A percentile compares a stretch with the other conserved stretches of the same genome.
Conservation (phyloP, 495 filamentous ascomycete species). For the Poronia punctata region DNA sequence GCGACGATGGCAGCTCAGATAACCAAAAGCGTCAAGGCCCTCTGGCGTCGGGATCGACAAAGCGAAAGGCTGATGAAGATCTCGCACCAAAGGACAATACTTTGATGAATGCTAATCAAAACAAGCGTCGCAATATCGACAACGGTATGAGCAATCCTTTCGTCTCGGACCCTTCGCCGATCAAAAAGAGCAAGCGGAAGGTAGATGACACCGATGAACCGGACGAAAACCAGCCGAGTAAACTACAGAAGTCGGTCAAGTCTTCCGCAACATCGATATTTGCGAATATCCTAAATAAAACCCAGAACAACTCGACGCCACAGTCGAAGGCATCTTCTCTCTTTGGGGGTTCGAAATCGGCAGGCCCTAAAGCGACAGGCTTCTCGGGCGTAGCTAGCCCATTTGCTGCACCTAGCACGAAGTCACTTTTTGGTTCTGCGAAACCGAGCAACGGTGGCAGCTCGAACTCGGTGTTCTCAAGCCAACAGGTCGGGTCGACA, state of each 20-base stretch:
- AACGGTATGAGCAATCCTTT: conserved; percentile 16
- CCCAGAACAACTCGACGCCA: conserved; percentile 13
- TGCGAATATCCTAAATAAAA: conserved; percentile 39
- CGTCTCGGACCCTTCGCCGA: conserved; percentile 18
- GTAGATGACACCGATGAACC: conserved; percentile 31
- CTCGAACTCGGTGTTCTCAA: conserved; percentile 12
- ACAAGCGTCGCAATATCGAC: conserved; percentile 39
- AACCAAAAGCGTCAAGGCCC: conserved; percentile 3
- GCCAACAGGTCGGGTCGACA: conserved; percentile 9
- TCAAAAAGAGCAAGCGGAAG: conserved; percentile 41
- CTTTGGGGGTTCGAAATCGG: conserved; percentile 17
- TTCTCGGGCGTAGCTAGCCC: conserved; percentile 22
- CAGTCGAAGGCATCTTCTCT: conserved; percentile 4
- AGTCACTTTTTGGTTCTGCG: conserved; percentile 7
- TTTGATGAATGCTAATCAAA: conserved; percentile 28
- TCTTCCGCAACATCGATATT: conserved; percentile 41
- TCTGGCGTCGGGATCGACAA: conserved; percentile 14
- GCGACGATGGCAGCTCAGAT: conserved; percentile 20
- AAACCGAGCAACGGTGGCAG: conserved; percentile 3
- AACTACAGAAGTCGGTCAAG: conserved; percentile 50
- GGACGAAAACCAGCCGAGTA: conserved; percentile 53
- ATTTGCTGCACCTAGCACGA: conserved; percentile 15
- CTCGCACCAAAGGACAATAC: conserved; percentile 26
- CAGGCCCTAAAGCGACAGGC: conserved; percentile 12
- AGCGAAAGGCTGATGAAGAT: conserved; percentile 44